A percentile compares a stretch with the other conserved stretches of the same genome.
Evolutionary conservation across 1,284 basidiomycete species (phyloP).

Genomic region (Naganishia albida): DNA sequence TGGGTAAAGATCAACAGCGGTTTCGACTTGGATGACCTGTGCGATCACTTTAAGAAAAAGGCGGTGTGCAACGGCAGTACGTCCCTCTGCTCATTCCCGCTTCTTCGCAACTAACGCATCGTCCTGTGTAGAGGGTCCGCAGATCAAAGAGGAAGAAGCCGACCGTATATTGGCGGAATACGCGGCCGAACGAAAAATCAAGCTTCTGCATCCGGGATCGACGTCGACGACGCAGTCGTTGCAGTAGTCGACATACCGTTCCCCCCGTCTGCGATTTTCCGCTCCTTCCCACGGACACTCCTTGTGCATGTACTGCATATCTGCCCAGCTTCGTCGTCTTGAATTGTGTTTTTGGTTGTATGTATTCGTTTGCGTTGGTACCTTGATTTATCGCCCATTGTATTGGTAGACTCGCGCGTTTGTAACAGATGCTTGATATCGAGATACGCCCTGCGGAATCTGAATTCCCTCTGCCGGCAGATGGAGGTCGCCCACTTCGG

Average conservation of each 20-base stretch:
- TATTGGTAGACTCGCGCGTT: too few relatives aligned
- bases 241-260: constrained; percentile 8
- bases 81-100: constrained; percentile 13
- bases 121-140: background rate
- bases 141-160: constrained; percentile 23
- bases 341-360: background rate
- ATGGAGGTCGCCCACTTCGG: too few relatives aligned
- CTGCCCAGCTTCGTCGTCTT: background rate
- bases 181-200: constrained; percentile 13
- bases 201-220: constrained; percentile 1
- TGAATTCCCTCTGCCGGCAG: too few relatives aligned
- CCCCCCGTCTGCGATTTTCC: background rate
- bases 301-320: background rate
- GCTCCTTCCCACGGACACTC: background rate
- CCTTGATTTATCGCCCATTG: background rate
- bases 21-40: constrained; percentile 53
- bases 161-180: constrained; percentile 18
- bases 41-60: constrained; percentile 50
- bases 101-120: background rate
- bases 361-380: background rate
- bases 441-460: too few relatives aligned
- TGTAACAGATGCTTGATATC: too few relatives aligned
- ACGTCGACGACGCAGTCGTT: background rate
- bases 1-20: constrained; percentile 38
- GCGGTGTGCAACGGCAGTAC: constrained; percentile 50